phyloP scores from a whole-genome alignment of 2,329 filamentous ascomycete species.

The Pyrenochaeta sp. region DNA sequence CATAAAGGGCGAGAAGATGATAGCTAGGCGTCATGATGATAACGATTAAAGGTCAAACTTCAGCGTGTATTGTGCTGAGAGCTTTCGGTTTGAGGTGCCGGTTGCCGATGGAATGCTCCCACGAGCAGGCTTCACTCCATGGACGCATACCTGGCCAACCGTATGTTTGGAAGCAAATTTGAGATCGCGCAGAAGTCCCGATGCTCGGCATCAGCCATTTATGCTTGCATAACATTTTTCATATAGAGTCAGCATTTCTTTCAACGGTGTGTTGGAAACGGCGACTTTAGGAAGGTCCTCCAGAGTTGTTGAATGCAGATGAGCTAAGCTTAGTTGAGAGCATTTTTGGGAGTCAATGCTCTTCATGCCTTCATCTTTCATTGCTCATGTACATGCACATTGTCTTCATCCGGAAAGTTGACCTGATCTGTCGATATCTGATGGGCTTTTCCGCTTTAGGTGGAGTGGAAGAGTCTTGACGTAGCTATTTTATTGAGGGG shows the following conservation, averaged over 20 bases:
- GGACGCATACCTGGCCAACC: too few relatives aligned
- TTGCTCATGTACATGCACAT: neutral
- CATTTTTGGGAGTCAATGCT: too few relatives aligned
- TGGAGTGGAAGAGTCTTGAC: slow-evolving; percentile 4
- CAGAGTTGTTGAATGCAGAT: neutral
- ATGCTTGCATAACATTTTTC: too few relatives aligned
- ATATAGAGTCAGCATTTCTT: too few relatives aligned
- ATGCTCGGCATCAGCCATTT: too few relatives aligned
- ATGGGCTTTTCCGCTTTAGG: slow-evolving; percentile 15
- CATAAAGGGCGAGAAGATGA: neutral
- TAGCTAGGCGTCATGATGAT: neutral
- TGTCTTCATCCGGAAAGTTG: slow-evolving; percentile 6
- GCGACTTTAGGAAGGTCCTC: neutral
- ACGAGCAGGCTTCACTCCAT: too few relatives aligned
- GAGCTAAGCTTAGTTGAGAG: neutral
- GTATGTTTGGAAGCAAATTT: too few relatives aligned
- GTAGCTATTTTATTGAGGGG: slow-evolving; percentile 1
- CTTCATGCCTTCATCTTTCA: neutral
- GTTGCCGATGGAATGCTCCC: too few relatives aligned
- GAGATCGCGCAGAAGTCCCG: too few relatives aligned
- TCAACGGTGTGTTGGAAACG: neutral
- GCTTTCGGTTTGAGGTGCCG: too few relatives aligned
- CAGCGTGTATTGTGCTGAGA: neutral
- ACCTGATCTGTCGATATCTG: slow-evolving; percentile 10
- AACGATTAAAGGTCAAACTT: neutral